Base-by-base conservation (phyloP, 2,329 filamentous ascomycete species). In the Ophiostoma piceae region DNA sequence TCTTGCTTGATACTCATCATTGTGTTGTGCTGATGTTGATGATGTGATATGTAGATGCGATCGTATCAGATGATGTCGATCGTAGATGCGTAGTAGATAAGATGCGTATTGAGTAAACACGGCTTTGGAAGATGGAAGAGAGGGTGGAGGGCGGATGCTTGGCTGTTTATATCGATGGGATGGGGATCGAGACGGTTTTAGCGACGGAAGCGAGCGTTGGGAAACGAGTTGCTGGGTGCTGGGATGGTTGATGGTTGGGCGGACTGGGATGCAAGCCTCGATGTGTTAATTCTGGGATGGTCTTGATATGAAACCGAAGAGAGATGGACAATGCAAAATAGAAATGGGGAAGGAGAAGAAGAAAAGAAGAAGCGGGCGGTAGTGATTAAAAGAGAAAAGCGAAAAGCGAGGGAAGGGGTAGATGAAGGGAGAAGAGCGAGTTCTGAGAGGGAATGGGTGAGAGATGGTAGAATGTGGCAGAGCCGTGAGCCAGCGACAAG, bases 1-100 rank as follows among this genome's bases (percentile, higher is more conserved):
- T 74, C 73, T 29, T 74, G 72, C 22, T 74, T 74, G 65, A 74
- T 67, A 32, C 65, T 66, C 66, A 70, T 73, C 67, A 71, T 73
- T 19, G 29, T 51, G 11, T 51, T n/a, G 41, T 19, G 32, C 4
- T n/a, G 14, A 32, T 54, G 47, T 11, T 22, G n/a, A 47, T 16
- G 43, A 6, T 12, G 47, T 9, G 51, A 26, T 26, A 67, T 29
- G 29, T 9, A 29, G 32, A 43, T 3, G 9, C 26, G 12, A 32
- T 62, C 41, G 66, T 29, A 19, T 51, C 26, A 47, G 39, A 51
- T 2, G 2, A 32, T 12, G 66, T 26, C 41, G 66, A 62, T 62
- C 51, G 51, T 29, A 26, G n/a, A 57, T 57, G 51, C 51, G 51
- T 57, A 12, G 11, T 39, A 19, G 19, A 22, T 39, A 37, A n/a